phyloP scores from a whole-genome alignment of 768 basidiomycete species.

The Mrakia hoshinonis region DNA sequence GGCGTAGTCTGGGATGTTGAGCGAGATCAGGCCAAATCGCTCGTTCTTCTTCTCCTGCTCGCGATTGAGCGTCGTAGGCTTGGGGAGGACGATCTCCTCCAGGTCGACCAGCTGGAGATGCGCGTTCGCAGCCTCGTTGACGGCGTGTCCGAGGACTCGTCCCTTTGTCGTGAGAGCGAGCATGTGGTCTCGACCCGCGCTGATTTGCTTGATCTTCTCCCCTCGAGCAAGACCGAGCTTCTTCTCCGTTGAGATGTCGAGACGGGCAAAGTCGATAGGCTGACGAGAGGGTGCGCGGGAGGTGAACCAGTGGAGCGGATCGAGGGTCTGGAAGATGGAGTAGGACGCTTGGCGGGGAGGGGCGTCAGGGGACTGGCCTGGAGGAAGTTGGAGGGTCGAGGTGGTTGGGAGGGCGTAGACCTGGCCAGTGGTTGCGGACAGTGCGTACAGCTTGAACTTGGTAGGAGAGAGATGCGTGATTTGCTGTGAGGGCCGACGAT shows the following conservation, averaged over 20 bases:
- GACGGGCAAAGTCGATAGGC: slow-evolving; percentile 17
- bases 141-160: slow-evolving; percentile 21
- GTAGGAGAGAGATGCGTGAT: slow-evolving; percentile 19
- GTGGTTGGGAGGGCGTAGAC: slow-evolving; percentile 25
- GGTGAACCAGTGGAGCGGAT: slow-evolving; percentile 22
- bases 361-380: neutral
- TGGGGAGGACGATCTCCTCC: slow-evolving; percentile 4
- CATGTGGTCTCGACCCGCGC: slow-evolving; percentile 15
- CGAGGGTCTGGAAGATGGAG: slow-evolving; percentile 16
- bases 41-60: slow-evolving; percentile 3
- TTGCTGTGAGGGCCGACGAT: neutral
- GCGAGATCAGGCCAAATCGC: slow-evolving; percentile 9
- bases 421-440: slow-evolving; percentile 16
- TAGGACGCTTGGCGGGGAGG: neutral
- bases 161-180: slow-evolving; percentile 24
- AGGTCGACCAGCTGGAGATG: slow-evolving; percentile 20
- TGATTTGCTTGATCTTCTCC: slow-evolving; percentile 22
- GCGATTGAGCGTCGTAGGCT: neutral
- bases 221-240: neutral
- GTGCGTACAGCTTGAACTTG: slow-evolving; percentile 25
- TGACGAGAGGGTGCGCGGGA: slow-evolving; percentile 6
- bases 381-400: neutral
- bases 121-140: slow-evolving; percentile 11
- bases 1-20: neutral
- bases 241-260: neutral